Percentiles rank a stretch among this genome's conserved stretches.
phyloP scores from a whole-genome alignment of 768 basidiomycete species.

The Boletus reticuloceps region DNA sequence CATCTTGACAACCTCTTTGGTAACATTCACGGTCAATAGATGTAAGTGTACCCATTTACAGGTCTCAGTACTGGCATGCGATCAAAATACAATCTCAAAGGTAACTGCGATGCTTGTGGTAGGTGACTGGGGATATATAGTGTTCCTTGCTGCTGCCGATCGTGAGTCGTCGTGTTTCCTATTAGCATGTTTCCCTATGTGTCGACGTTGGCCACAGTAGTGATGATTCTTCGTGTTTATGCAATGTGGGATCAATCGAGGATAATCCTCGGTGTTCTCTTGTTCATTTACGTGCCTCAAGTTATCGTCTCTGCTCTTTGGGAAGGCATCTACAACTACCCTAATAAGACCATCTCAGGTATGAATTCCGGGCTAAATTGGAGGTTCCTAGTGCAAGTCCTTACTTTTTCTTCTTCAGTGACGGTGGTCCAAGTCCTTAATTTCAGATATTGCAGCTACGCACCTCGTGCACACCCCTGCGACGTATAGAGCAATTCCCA shows the following conservation, averaged over 20 bases:
- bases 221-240: constrained; percentile 19
- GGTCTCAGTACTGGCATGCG: not conserved
- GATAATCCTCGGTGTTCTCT: constrained; percentile 3
- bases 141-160: constrained; percentile 9
- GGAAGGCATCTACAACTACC: not conserved
- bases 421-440: not conserved
- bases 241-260: constrained; percentile 12
- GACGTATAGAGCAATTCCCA: constrained; percentile 5
- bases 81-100: not conserved
- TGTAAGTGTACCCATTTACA: constrained; percentile 7
- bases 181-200: not conserved
- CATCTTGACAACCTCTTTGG: not conserved
- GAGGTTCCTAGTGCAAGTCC: not conserved
- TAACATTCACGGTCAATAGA: not conserved
- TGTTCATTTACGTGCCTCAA: not conserved
- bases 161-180: not conserved
- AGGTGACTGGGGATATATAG: not conserved
- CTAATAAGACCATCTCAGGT: constrained; percentile 4
- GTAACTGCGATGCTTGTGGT: not conserved
- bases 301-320: not conserved
- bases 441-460: constrained; percentile 1
- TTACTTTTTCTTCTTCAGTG: not conserved
- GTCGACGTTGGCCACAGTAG: constrained; percentile 2
- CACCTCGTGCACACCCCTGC: not conserved
- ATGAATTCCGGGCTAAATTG: not conserved